These are phyloP conservation scores for Colletotrichum abscissum DNA, from an alignment of 2,329 filamentous ascomycete genomes.

Conservation along the genomic window DNA sequence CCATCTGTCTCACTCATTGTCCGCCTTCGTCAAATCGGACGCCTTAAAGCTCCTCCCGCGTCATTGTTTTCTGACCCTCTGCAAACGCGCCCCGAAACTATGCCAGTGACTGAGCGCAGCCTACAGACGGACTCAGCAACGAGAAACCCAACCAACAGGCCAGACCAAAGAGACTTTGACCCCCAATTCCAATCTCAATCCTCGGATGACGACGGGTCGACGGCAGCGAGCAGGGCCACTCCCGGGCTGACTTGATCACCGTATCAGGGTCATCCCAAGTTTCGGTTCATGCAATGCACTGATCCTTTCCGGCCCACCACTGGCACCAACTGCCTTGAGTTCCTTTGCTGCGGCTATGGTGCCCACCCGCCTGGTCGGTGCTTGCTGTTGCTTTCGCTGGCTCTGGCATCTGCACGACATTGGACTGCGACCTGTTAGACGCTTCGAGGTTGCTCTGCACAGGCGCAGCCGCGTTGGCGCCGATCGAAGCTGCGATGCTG, in stretches of 20 bases:
- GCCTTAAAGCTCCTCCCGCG: neutral
- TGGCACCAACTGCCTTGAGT: neutral
- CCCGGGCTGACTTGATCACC: slow-evolving; percentile 10
- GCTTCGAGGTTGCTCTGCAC: neutral
- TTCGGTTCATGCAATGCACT: slow-evolving; percentile 30
- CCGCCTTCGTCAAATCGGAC: slow-evolving; percentile 1
- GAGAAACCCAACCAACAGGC: neutral
- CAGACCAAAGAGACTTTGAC: neutral
- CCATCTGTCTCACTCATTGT: neutral
- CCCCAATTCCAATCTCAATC: slow-evolving; percentile 1
- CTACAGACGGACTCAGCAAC: neutral
- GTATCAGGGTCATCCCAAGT: slow-evolving; percentile 30
- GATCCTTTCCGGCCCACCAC: slow-evolving; percentile 15
- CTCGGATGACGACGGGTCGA: slow-evolving; percentile 24
- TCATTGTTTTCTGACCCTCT: neutral
- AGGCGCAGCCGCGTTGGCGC: neutral
- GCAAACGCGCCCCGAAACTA: slow-evolving; percentile 22
- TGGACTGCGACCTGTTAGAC: neutral
- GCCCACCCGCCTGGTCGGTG: neutral
- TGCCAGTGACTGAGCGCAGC: slow-evolving; percentile 10
- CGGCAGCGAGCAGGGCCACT: slow-evolving; percentile 13
- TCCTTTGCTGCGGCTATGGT: neutral
- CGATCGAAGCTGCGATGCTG: neutral
- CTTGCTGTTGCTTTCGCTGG: neutral
- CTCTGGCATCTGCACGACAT: slow-evolving; percentile 13